These are phyloP conservation scores for Cladosporium oxysporum DNA, from an alignment of 2,329 filamentous ascomycete species.

Conservation along the genomic window DNA sequence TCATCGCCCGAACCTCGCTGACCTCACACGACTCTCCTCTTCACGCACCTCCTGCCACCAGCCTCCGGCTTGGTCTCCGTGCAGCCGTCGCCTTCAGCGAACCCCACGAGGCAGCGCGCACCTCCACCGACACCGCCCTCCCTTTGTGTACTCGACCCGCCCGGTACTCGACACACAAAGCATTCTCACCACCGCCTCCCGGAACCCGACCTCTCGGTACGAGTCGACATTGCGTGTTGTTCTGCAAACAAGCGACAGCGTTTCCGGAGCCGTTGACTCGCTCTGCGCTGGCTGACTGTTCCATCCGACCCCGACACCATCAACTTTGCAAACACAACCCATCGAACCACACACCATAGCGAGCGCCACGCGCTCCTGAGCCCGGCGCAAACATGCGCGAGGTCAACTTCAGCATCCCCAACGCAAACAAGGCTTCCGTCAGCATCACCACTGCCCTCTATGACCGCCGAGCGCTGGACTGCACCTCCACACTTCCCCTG, in stretches of 20 bases:
- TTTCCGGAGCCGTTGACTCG: slow-evolving; percentile 4
- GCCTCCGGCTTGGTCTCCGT: slow-evolving; percentile 7
- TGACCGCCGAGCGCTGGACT: slow-evolving; percentile 94
- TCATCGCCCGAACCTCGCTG: not conserved
- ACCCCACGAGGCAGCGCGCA: slow-evolving; percentile 15
- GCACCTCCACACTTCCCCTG: slow-evolving; percentile 92
- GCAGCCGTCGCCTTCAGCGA: slow-evolving; percentile 10
- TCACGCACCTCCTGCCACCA: not conserved
- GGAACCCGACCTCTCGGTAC: not conserved
- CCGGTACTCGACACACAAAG: slow-evolving; percentile 16
- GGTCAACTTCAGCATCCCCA: slow-evolving; percentile 99
- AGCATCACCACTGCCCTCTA: slow-evolving; percentile 98
- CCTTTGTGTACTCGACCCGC: slow-evolving; percentile 16
- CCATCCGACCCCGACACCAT: slow-evolving; percentile 5
- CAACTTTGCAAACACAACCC: slow-evolving; percentile 8
- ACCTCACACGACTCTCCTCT: not conserved
- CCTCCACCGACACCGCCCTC: slow-evolving; percentile 14
- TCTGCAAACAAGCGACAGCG: slow-evolving; percentile 13
- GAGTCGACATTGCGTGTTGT: not conserved
- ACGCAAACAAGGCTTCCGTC: slow-evolving; percentile 98
- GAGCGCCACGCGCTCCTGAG: slow-evolving; percentile 17
- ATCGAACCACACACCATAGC: slow-evolving; percentile 9
- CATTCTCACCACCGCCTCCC: not conserved
- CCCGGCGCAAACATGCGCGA: slow-evolving; percentile 78
- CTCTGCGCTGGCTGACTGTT: slow-evolving; percentile 10